Conservation (phyloP, 345 rosid genomes). For the Euclidium syriacum region DNA sequence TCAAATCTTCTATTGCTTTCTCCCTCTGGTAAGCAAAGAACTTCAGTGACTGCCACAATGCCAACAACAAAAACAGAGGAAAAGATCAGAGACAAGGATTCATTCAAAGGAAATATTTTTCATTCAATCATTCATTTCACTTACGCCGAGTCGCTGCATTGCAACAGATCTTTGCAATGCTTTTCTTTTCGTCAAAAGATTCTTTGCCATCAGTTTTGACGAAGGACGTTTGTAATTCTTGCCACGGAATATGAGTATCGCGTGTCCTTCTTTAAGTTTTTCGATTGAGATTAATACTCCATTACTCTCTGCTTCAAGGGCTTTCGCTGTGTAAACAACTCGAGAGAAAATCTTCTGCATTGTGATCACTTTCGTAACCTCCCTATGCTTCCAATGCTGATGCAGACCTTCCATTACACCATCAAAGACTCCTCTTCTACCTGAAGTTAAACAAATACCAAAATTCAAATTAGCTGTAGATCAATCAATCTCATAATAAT, state of each 20-base stretch:
- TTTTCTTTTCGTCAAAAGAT: slow-evolving; percentile 66
- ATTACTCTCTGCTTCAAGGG: slow-evolving; percentile 74
- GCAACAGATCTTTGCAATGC: slow-evolving; percentile 65
- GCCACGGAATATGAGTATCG: slow-evolving; percentile 77
- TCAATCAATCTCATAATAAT: background rate
- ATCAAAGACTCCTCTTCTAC: slow-evolving; percentile 78
- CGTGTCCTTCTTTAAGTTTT: slow-evolving; percentile 64
- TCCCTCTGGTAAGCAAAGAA: slow-evolving; percentile 56
- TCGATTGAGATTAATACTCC: slow-evolving; percentile 72
- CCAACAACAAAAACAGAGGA: background rate
- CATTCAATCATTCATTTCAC: slow-evolving; percentile 17
- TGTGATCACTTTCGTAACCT: slow-evolving; percentile 71
- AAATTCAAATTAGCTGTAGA: background rate
- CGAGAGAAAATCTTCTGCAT: slow-evolving; percentile 57
- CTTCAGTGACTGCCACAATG: slow-evolving; percentile 60
- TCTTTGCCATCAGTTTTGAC: slow-evolving; percentile 36
- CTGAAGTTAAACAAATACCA: slow-evolving; percentile 27
- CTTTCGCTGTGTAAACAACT: slow-evolving; percentile 56
- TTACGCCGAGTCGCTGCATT: slow-evolving; percentile 79
- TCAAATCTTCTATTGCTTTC: slow-evolving; percentile 43
- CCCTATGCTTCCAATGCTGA: slow-evolving; percentile 93
- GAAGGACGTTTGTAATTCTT: slow-evolving; percentile 82
- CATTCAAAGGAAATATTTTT: background rate
- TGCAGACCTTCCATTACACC: slow-evolving; percentile 85
- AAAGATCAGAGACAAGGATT: background rate